Conservation (phyloP, 2,329 filamentous ascomycete species). For the Thermomyces lanuginosus region DNA sequence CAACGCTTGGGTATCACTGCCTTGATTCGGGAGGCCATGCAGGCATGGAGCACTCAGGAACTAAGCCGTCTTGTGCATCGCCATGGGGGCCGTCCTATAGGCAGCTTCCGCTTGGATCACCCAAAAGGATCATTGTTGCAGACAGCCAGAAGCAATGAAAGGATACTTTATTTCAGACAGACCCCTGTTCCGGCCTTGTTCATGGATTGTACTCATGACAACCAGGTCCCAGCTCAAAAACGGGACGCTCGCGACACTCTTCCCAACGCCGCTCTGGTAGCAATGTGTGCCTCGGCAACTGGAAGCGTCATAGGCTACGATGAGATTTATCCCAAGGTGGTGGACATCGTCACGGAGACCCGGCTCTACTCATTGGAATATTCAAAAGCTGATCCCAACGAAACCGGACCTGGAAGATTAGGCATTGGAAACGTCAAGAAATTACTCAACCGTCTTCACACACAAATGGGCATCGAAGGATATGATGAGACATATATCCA, state of each 20-base stretch:
- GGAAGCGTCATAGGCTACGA: constrained; percentile 98
- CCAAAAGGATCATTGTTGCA: constrained; percentile 42
- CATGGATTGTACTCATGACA: constrained; percentile 99
- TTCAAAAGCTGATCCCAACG: constrained; percentile 38
- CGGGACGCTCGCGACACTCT: constrained; percentile 85
- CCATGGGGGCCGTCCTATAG: constrained; percentile 85
- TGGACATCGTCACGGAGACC: constrained; percentile 86
- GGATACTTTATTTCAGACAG: constrained; percentile 68
- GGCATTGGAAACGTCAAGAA: constrained; percentile 88
- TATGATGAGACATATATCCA: constrained; percentile 95
- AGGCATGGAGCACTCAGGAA: constrained; percentile 89
- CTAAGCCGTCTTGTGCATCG: constrained; percentile 83
- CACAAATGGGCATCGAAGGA: constrained; percentile 82
- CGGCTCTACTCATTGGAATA: constrained; percentile 66
- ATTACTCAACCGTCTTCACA: constrained; percentile 85
- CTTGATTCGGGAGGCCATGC: constrained; percentile 93
- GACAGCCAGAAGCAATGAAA: constrained; percentile 34
- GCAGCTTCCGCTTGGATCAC: constrained; percentile 91
- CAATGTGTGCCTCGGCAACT: constrained; percentile 87
- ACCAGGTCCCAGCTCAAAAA: constrained; percentile 90
- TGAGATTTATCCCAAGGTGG: constrained; percentile 79
- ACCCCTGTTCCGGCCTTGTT: constrained; percentile 84
- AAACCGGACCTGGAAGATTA: constrained; percentile 51
- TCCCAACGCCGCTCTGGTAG: constrained; percentile 81
- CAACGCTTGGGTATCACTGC: constrained; percentile 82